phyloP scores from a whole-genome alignment of 2,329 filamentous ascomycete genomes.

The Endoconidiophora laricicola region DNA sequence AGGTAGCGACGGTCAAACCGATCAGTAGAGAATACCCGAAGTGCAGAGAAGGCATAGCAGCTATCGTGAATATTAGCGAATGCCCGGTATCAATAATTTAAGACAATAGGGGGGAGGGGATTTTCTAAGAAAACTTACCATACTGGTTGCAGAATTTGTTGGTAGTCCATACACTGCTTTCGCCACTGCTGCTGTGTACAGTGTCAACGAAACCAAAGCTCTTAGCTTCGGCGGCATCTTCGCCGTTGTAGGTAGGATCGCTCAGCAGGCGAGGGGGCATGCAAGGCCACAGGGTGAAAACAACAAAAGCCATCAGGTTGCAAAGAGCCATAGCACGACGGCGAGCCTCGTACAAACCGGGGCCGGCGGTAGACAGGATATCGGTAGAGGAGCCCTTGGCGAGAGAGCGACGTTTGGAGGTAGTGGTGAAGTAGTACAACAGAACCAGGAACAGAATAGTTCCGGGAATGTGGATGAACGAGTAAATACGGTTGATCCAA shows the following conservation, averaged over 20 bases:
- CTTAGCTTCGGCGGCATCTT: constrained; percentile 39
- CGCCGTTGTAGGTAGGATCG: constrained; percentile 36
- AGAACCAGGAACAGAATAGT: constrained; percentile 51
- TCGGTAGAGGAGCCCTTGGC: constrained; percentile 16
- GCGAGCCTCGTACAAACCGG: constrained; percentile 35
- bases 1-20: constrained; percentile 49
- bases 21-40: constrained; percentile 62
- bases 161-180: constrained; percentile 53
- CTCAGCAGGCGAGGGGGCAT: constrained; percentile 47
- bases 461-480: constrained; percentile 63
- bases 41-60: constrained; percentile 60
- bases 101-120: not conserved
- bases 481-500: constrained; percentile 58
- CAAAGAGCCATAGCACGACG: constrained; percentile 45
- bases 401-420: constrained; percentile 29
- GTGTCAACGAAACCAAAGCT: constrained; percentile 46
- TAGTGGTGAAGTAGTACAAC: constrained; percentile 55
- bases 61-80: constrained; percentile 21
- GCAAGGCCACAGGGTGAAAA: constrained; percentile 47
- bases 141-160: constrained; percentile 65
- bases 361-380: constrained; percentile 22
- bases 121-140: constrained; percentile 26
- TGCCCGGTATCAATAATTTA: not conserved
- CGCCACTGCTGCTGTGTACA: constrained; percentile 31
- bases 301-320: constrained; percentile 42